Base-by-base conservation (phyloP, 768 basidiomycete genomes). In the Boletales sp. region DNA sequence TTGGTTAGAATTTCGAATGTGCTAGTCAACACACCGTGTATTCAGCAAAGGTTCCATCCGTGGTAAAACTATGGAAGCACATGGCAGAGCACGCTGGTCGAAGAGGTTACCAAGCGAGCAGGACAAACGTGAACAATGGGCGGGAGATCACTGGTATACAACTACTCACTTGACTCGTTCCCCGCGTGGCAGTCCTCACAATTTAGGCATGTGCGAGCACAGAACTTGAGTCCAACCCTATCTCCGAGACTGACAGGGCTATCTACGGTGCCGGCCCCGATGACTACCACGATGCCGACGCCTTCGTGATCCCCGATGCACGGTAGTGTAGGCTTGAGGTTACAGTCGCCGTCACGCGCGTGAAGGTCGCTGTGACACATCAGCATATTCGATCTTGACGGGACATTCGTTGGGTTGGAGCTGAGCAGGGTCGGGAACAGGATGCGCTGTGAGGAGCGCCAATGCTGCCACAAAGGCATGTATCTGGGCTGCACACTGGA, bases 271-370 rank as follows among this genome's bases (percentile, higher is more conserved):
- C 69, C 58, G 9, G 69, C 57, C 19, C 66, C 75, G 35, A 80
- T 73, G 17, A 73, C 76, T n/a, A 76, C 72, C 48, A 80, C 57
- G 34, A 49, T 57, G 19, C 77, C 77, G 3, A 71, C 73, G 17
- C 77, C 76, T 52, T 78, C 76, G 58, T 77, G 77, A 0, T 77
- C 75, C 1, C 72, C 74, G 24, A 75, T 57, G 52, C 57, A 27
- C 59, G 63, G 42, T 65, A 76, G 68, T 4, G 52, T 53, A 5
- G 58, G 63, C 12, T 52, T 34, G 32, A 34, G 52, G 17, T n/a
- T 8, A 0, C 12, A 0, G 47, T 77, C 75, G 8, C 72, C 76
- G 17, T 66, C 54, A 48, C 63, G 67, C 21, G 58, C 67, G 50
- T 74, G 72, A 15, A 74, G 54, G 51, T 77, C 74, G 5, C 63